Base-by-base conservation (phyloP, 371 early-diverging fungal species). In the Mucor mucedo region DNA sequence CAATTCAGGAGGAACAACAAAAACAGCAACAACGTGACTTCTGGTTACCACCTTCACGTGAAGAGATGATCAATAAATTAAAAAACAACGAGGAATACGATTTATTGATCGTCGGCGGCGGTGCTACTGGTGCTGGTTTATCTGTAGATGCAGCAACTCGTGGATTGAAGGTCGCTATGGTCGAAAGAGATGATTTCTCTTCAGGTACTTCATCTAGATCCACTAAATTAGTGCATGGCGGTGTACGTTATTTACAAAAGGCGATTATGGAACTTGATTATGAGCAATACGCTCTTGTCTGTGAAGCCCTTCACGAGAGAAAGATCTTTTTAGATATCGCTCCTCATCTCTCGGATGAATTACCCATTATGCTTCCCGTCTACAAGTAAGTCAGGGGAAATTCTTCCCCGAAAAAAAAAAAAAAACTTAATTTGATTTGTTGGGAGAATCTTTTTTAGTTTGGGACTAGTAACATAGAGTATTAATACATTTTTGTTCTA, bases 191-290 rank as follows among this genome's bases (percentile, higher is more conserved):
- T 70, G 99, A 99, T 81, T 99, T 97, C 84, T 87, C 97, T 14
- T 87, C 94, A 39, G 95, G 95, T 50, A 99, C 99, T 2, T 94
- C 95, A 38, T 98, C 98, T 2, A 88, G 98, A 66, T 93, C 94
- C 16, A 99, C 99, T 5, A 99, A 99, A 73, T 86, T 99, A 11
- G 94, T 99, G 21, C 99, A 99, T 73, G 99, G 99, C 61, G 99
- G 99, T 70, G 98, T 99, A 40, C 88, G 99, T 57, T 99, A 99
- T 78, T 86, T 99, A 64, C 98, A 99, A 79, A 98, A 99, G 82
- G 99, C 99, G 4, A 87, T 99, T 55, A 87, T 89, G 84, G 94
- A 97, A 53, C 78, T 98, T 21, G 98, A 98, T 70, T 91, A 91
- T 76, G 97, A 92, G 77, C 99, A 99, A 75, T 98, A 95, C 87